Evolutionary conservation across 768 basidiomycete species (phyloP).

Genomic region (Boletus barrowsii): DNA sequence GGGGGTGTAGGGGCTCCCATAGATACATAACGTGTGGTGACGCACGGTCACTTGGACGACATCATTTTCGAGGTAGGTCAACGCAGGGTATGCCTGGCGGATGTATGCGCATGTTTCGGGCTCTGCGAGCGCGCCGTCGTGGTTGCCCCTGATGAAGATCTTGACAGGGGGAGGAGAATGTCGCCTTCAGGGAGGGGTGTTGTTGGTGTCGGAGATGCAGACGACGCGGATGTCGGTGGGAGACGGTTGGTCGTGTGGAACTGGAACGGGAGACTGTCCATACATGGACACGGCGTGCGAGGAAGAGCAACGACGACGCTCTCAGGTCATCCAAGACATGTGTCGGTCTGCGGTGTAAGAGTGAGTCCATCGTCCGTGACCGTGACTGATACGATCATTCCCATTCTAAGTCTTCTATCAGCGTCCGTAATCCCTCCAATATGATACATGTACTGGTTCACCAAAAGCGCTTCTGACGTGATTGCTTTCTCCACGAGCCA

Average conservation of each 20-base stretch:
- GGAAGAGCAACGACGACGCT: conserved; percentile 8
- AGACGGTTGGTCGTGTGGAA: not conserved
- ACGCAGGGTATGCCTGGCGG: conserved; percentile 20
- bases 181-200: conserved; percentile 37
- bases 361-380: too few species aligned
- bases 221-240: conserved; percentile 33
- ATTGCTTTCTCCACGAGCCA: too few species aligned
- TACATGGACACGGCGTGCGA: conserved; percentile 9
- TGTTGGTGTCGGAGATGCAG: conserved; percentile 42
- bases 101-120: conserved; percentile 14
- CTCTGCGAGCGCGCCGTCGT: conserved; percentile 32
- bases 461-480: too few species aligned
- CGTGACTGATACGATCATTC: too few species aligned
- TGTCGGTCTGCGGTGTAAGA: too few species aligned
- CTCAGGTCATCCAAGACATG: conserved; percentile 7
- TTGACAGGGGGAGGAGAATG: conserved; percentile 40
- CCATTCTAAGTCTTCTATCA: too few species aligned
- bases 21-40: conserved; percentile 31
- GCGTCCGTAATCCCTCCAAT: too few species aligned
- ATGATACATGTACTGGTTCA: too few species aligned
- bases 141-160: conserved; percentile 44
- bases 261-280: conserved; percentile 1
- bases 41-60: conserved; percentile 27
- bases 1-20: conserved; percentile 41
- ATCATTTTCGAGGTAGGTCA: conserved; percentile 40